These are phyloP conservation scores for Penicillium sp. DNA, from an alignment of 2,329 filamentous ascomycete species.

Conservation along the genomic window DNA sequence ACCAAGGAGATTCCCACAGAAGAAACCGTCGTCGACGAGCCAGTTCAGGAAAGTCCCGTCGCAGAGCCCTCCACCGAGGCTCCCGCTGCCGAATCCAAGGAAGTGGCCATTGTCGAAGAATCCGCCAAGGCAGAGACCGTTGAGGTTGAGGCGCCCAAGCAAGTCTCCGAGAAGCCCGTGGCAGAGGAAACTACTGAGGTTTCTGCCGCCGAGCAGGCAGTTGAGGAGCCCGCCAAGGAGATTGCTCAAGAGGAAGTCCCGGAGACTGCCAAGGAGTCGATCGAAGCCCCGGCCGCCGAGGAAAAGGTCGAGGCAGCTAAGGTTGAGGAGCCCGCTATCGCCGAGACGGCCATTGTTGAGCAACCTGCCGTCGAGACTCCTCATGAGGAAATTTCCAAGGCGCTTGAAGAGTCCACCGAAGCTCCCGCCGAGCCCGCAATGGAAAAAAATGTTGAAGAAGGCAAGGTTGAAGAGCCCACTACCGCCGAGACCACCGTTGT, in stretches of 20 bases:
- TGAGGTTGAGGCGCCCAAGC: background rate
- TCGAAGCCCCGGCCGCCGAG: background rate
- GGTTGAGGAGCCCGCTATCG: no score
- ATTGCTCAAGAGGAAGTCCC: background rate
- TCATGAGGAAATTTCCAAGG: no score
- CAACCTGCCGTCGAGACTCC: conserved; percentile 10
- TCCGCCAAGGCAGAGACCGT: conserved; percentile 23
- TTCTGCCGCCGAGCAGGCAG: background rate
- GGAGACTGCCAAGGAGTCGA: background rate
- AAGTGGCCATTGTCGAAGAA: conserved; percentile 5
- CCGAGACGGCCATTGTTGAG: background rate
- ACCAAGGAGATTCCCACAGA: conserved; percentile 11
- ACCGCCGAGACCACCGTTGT: background rate
- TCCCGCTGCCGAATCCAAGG: conserved; percentile 32
- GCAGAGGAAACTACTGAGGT: background rate
- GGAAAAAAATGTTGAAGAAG: background rate
- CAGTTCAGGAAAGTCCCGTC: conserved; percentile 12
- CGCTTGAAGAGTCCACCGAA: background rate
- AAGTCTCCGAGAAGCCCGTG: background rate
- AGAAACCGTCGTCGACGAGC: conserved; percentile 13
- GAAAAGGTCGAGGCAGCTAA: background rate
- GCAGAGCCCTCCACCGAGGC: conserved; percentile 29
- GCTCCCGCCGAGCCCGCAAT: background rate
- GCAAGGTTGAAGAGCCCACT: background rate
- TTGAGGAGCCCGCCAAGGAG: conserved; percentile 13